phyloP scores from a whole-genome alignment of 257 asterid species.

The Apocynum venetum region DNA sequence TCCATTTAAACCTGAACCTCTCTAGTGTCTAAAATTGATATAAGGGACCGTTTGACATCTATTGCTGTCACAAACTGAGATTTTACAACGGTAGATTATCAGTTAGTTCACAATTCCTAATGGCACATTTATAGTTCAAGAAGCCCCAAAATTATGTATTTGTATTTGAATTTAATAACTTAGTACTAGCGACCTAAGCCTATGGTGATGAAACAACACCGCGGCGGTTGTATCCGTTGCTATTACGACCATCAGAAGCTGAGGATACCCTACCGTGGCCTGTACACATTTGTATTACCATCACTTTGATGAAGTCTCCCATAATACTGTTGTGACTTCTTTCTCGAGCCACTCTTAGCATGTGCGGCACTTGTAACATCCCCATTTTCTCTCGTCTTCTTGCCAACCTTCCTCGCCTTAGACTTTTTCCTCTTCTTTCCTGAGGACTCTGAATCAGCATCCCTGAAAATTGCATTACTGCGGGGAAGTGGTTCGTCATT shows the following conservation, averaged over 20 bases:
- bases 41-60: too few species aligned
- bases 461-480: slow-evolving; percentile 29
- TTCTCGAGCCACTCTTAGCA: slow-evolving; percentile 8
- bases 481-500: slow-evolving; percentile 79
- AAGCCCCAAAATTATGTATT: background rate
- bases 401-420: slow-evolving; percentile 30
- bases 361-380: background rate
- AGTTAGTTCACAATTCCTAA: background rate
- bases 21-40: too few species aligned
- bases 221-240: background rate
- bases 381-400: slow-evolving; percentile 23
- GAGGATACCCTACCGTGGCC: background rate
- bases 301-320: background rate
- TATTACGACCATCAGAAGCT: background rate
- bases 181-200: background rate
- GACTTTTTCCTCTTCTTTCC: slow-evolving; percentile 36
- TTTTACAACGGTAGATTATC: background rate
- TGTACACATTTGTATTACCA: background rate
- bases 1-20: too few species aligned
- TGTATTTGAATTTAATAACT: background rate
- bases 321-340: background rate
- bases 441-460: slow-evolving; percentile 25
- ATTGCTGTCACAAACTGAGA: background rate
- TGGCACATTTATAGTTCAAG: background rate
- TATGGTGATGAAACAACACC: background rate